These are phyloP conservation scores for Cercospora beticola DNA, from an alignment of 2,329 filamentous ascomycete species.

Conservation along the genomic window DNA sequence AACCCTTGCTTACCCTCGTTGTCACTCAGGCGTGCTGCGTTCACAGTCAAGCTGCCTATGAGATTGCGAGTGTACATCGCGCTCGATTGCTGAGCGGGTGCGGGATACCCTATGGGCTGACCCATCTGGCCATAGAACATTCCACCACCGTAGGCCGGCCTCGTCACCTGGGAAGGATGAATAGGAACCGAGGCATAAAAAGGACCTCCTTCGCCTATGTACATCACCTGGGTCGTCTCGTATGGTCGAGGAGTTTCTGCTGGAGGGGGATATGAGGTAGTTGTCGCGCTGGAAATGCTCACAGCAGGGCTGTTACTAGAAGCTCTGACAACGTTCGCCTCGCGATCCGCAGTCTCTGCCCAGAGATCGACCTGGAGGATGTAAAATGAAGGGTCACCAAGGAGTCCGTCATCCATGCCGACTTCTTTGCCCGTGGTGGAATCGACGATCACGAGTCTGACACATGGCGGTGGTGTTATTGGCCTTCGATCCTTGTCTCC, in stretches of 20 bases:
- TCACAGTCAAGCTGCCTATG: slow-evolving; percentile 87
- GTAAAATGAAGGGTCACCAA: slow-evolving; percentile 39
- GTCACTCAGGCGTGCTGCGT: slow-evolving; percentile 80
- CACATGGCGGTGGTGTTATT: slow-evolving; percentile 92
- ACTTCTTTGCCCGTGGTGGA: slow-evolving; percentile 73
- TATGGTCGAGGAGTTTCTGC: slow-evolving; percentile 35
- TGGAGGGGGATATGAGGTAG: slow-evolving; percentile 69
- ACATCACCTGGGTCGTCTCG: slow-evolving; percentile 22
- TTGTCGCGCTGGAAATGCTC: slow-evolving; percentile 77
- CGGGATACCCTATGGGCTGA: slow-evolving; percentile 24
- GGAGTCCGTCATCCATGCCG: slow-evolving; percentile 70
- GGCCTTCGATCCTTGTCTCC: slow-evolving; percentile 97
- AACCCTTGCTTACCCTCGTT: slow-evolving; percentile 78
- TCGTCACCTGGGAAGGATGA: slow-evolving; percentile 20
- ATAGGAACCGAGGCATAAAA: slow-evolving; percentile 28
- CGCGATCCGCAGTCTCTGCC: slow-evolving; percentile 59
- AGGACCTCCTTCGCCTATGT: slow-evolving; percentile 19
- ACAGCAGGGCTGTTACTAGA: slow-evolving; percentile 61
- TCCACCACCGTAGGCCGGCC: slow-evolving; percentile 19
- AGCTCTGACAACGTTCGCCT: slow-evolving; percentile 69
- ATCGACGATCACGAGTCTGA: slow-evolving; percentile 78
- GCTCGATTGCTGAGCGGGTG: slow-evolving; percentile 51
- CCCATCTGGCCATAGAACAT: slow-evolving; percentile 26
- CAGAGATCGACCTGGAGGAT: slow-evolving; percentile 68
- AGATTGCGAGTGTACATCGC: slow-evolving; percentile 95